These are phyloP conservation scores for Carallia pectinifolia DNA, from an alignment of 345 rosid species.

Conservation along the genomic window DNA sequence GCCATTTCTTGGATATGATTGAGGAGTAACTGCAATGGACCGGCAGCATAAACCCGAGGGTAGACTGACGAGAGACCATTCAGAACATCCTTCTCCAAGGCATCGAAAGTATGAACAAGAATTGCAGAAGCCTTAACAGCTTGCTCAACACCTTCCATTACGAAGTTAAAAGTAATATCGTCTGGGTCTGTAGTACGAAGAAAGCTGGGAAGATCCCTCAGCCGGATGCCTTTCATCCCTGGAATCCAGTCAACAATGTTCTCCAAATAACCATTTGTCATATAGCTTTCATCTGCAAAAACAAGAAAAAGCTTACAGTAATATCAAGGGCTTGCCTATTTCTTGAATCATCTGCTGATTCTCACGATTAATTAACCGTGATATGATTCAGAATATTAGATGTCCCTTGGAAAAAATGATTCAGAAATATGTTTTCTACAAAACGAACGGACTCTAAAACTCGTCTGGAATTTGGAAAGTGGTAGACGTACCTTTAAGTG, in stretches of 20 bases:
- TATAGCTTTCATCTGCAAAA: not conserved
- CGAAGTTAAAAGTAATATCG: not conserved
- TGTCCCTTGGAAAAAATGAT: no score
- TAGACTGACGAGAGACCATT: not conserved
- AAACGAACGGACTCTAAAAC: no score
- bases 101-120: not conserved
- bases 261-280: constrained; percentile 6
- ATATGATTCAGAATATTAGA: no score
- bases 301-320: not conserved
- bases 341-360: not conserved
- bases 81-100: constrained; percentile 4
- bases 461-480: not conserved
- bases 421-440: no score
- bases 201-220: constrained; percentile 1
- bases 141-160: not conserved
- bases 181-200: not conserved
- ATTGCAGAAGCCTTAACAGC: not conserved
- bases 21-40: not conserved
- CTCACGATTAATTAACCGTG: not conserved
- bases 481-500: not conserved
- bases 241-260: not conserved
- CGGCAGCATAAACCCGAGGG: not conserved
- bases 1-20: not conserved
- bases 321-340: not conserved
- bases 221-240: not conserved